Evolutionary conservation across 805 yeast genomes (phyloP).

Genomic region (Candida schatavii): DNA sequence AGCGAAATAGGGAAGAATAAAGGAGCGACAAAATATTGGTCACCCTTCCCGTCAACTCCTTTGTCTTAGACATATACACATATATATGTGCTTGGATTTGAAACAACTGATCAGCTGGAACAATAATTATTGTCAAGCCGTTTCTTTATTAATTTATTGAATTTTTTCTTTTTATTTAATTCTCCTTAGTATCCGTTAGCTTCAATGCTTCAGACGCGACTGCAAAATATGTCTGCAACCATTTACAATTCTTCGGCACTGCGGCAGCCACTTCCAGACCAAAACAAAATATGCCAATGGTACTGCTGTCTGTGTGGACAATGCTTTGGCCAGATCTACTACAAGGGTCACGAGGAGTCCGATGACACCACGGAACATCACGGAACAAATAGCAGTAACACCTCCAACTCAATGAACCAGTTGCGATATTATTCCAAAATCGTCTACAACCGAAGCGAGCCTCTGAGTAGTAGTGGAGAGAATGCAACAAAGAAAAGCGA

Average conservation of each 20-base stretch:
- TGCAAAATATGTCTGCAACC: conserved; percentile 2
- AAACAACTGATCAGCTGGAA: too few relatives aligned
- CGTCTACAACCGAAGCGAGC: conserved; percentile 13
- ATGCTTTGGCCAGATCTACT: conserved; percentile 32
- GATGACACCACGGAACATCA: conserved; percentile 2
- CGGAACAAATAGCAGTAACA: not conserved
- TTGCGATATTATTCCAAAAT: conserved; percentile 26
- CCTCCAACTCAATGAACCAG: conserved; percentile 10
- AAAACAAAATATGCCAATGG: conserved; percentile 38
- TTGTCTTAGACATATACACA: too few relatives aligned
- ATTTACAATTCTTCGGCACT: not conserved
- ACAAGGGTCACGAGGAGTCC: conserved; percentile 11
- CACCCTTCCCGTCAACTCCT: too few relatives aligned
- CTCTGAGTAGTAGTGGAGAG: not conserved
- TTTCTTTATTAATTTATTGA: too few relatives aligned
- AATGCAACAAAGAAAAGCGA: not conserved
- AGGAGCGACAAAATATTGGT: too few relatives aligned
- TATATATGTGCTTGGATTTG: too few relatives aligned
- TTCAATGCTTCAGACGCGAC: not conserved
- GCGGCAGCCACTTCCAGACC: conserved; percentile 7
- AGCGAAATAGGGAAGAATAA: too few relatives aligned
- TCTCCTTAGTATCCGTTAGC: too few relatives aligned
- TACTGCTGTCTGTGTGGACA: conserved; percentile 42
- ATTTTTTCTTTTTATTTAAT: too few relatives aligned
- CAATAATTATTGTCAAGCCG: too few relatives aligned